A percentile compares a stretch with the other conserved stretches of the same genome.
These are phyloP conservation scores for Pseudogymnoascus destructans DNA, from an alignment of 2,329 filamentous ascomycete genomes.

Conservation along the genomic window DNA sequence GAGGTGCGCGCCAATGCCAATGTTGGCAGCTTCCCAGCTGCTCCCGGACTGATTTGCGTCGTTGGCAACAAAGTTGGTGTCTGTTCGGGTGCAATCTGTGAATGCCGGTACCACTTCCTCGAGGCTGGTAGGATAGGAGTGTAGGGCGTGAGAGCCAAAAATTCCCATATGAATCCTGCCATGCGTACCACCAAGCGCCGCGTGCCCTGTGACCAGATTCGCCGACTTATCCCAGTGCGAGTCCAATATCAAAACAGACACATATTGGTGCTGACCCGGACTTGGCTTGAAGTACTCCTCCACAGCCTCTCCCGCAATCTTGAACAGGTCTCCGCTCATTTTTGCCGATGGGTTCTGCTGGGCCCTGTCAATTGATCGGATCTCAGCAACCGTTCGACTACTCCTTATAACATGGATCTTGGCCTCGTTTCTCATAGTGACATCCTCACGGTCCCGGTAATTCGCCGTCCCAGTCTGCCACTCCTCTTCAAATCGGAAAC, in stretches of 20 bases:
- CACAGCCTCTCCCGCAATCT: slow-evolving; percentile 65
- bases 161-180: slow-evolving; percentile 68
- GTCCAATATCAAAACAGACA: slow-evolving; percentile 77
- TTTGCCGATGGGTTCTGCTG: slow-evolving; percentile 62
- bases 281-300: slow-evolving; percentile 61
- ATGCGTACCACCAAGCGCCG: slow-evolving; percentile 63
- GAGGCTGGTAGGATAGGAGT: slow-evolving; percentile 78
- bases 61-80: slow-evolving; percentile 68
- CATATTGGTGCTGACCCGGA: slow-evolving; percentile 73
- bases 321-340: slow-evolving; percentile 61
- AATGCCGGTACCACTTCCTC: slow-evolving; percentile 87
- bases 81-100: slow-evolving; percentile 78
- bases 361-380: slow-evolving; percentile 63
- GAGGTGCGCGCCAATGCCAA: slow-evolving; percentile 84
- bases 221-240: slow-evolving; percentile 68
- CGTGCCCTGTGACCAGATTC: slow-evolving; percentile 65
- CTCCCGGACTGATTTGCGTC: slow-evolving; percentile 78
- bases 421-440: slow-evolving; percentile 76
- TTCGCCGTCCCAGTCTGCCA: slow-evolving; percentile 79
- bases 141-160: slow-evolving; percentile 83
- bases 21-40: slow-evolving; percentile 89
- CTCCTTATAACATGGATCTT: slow-evolving; percentile 76
- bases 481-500: slow-evolving; percentile 86
- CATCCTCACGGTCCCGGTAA: slow-evolving; percentile 55
- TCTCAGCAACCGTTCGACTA: slow-evolving; percentile 72